Conservation (phyloP, 2,329 filamentous ascomycete species). For the Boeremia lycopersici region DNA sequence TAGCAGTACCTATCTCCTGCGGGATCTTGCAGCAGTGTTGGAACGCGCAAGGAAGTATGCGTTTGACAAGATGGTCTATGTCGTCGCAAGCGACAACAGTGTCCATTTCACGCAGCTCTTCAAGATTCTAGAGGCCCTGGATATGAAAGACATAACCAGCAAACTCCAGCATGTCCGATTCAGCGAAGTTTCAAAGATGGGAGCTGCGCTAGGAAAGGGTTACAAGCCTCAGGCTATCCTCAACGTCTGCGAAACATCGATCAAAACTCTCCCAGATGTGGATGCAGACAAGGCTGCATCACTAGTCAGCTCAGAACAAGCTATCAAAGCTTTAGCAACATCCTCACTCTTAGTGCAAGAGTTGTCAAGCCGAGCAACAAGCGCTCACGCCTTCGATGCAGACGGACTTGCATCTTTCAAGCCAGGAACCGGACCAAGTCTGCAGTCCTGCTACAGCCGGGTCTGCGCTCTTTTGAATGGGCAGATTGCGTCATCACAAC, state of each 20-base stretch:
- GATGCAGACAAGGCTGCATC: constrained; percentile 27
- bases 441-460: constrained; percentile 41
- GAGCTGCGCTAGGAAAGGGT: constrained; percentile 62
- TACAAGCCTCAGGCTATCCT: constrained; percentile 72
- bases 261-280: constrained; percentile 19
- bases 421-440: constrained; percentile 33
- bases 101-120: constrained; percentile 76
- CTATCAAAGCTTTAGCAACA: constrained; percentile 22
- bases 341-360: constrained; percentile 39
- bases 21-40: constrained; percentile 77
- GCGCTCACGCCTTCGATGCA: constrained; percentile 35
- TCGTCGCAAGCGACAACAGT: constrained; percentile 74
- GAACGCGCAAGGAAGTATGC: constrained; percentile 65
- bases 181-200: constrained; percentile 64
- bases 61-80: constrained; percentile 82
- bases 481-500: constrained; percentile 11
- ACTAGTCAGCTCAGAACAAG: constrained; percentile 23
- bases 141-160: constrained; percentile 68
- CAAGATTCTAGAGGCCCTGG: constrained; percentile 77
- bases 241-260: constrained; percentile 44
- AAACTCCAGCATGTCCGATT: constrained; percentile 79
- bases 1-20: constrained; percentile 77
- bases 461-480: constrained; percentile 25
- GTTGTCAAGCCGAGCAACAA: constrained; percentile 28
- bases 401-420: constrained; percentile 35